phyloP scores from a whole-genome alignment of 2,329 filamentous ascomycete species.

The Cylindrodendrum hubeiense region DNA sequence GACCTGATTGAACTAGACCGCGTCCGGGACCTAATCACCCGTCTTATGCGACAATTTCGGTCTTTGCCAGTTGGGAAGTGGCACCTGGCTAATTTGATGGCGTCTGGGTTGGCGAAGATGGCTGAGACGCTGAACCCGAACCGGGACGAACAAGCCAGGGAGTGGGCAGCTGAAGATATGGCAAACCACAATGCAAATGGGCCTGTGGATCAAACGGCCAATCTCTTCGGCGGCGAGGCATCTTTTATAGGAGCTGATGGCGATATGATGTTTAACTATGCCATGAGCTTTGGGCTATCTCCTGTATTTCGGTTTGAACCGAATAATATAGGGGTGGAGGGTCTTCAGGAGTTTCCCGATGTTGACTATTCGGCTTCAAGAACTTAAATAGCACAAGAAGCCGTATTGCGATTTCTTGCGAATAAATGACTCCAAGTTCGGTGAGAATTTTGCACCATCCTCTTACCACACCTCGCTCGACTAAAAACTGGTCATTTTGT shows the following conservation, averaged over 20 bases:
- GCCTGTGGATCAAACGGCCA: conserved; percentile 1
- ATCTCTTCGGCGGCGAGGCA: conserved; percentile 9
- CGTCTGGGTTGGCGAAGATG: conserved; percentile 58
- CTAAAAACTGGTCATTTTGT: too few relatives aligned
- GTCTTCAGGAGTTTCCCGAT: conserved; percentile 23
- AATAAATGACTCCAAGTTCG: background rate
- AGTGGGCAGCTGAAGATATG: conserved; percentile 1
- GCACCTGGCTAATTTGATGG: conserved; percentile 61
- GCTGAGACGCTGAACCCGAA: conserved; percentile 27
- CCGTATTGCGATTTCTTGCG: too few relatives aligned
- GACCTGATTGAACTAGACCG: conserved; percentile 52
- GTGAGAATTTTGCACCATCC: too few relatives aligned
- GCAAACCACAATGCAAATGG: background rate
- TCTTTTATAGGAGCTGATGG: conserved; percentile 24
- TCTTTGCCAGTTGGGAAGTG: conserved; percentile 56
- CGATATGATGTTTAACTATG: conserved; percentile 37
- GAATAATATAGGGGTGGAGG: conserved; percentile 27
- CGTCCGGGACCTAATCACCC: conserved; percentile 53
- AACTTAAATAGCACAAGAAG: background rate
- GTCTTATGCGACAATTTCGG: conserved; percentile 55
- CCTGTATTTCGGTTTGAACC: conserved; percentile 46
- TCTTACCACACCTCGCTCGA: too few relatives aligned
- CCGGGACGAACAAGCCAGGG: background rate
- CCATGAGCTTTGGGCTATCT: conserved; percentile 46
- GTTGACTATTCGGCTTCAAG: conserved; percentile 4